Evolutionary conservation across 2,329 filamentous ascomycete species (phyloP), one percentile per base, ranked within the genome.

Genomic region (Pochonia chlamydosporia): DNA sequence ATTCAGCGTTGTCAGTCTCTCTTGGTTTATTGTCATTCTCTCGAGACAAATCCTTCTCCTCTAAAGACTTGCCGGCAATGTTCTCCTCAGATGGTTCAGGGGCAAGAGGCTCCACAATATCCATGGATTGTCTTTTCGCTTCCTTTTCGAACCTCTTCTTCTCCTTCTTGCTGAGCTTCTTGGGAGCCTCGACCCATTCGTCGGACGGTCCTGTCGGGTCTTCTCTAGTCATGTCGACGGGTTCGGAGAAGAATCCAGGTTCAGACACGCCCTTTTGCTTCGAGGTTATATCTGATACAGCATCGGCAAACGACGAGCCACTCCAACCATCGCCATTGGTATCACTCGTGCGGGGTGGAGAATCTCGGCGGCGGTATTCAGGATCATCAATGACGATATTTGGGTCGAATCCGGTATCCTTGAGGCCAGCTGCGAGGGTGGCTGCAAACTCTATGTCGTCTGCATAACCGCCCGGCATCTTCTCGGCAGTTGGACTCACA

Each of bases 401-500:
- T 4, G 83, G 79, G 56, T 87, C 77, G 52, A 89, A 89, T 0
- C 85, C 85, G 40, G 81, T 78, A n/a, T 81, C 76, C 58, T 83
- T 69, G 42, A 87, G 71, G 2, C 82, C 84, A 41, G 84, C 86
- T 48, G 84, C 84, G 40, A 89, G 66, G 3, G 78, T 81, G 24
- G 85, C 85, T 7, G 82, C 80, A 54, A 89, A 89, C 44, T 82
- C 81, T 8, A 85, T 66, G 54, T 89, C 85, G 48, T 84, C 77
- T 2, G 70, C 78, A 57, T 86, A 90, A 9, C 75, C 68, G 18
- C 84, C 85, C 21, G 84, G 82, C 63, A 85, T 78, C 48, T 78
- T 73, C 37, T 72, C 59, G 18, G 59, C 56, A 43, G 68, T 67
- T n/a, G 73, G 70, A 51, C 68, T 72, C 10, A 66, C 52, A 8